Evolutionary conservation across 2,329 filamentous ascomycete genomes (phyloP), one percentile per base, ranked within the genome.

Genomic region (Fusarium albosuccineum): DNA sequence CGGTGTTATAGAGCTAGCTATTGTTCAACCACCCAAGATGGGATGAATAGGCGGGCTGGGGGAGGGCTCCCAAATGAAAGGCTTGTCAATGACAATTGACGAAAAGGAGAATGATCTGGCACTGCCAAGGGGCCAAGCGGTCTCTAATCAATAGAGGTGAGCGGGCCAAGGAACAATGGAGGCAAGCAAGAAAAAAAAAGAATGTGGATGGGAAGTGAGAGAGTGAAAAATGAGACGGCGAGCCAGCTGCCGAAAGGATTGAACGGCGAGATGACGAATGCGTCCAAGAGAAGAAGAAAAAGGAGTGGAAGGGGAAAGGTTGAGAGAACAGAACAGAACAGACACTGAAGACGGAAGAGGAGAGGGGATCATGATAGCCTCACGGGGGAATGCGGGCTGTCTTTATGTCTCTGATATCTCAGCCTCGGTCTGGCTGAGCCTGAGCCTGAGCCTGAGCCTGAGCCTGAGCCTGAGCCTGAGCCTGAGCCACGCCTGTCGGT

Each of bases 221-320:
- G 14, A 50, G 22, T 22, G 22, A 60, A 66, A n/a, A 50, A 33
- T 9, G 9, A 60, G 65, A 69, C 56, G 68, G 68, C 52, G 57
- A 69, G 64, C 72, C 71, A 76, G 73, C 71, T 72, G 71, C 73
- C 74, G 73, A 57, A 78, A 75, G 67, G 74, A 78, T 74, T 75
- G 74, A 75, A 76, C 70, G 75, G 69, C 72, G 33, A 58, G 44
- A 39, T 53, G 62, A 70, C 58, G 60, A 60, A 62, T 61, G 67
- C 59, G 45, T 30, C 22, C 45, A 49, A 39, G 29, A 49, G 34
- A 22, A 49, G 30, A 49, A 27, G 26, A 7, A 45, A 51, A 48
- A 56, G 34, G 53, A 42, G 36, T 42, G 36, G 34, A 51, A 61
- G 59, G 34, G 42, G 45, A 44, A 50, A 22, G 22, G 22, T 22